A percentile compares a stretch with the other conserved stretches of the same genome.
These are phyloP conservation scores for Massariosphaeria phaeospora DNA, from an alignment of 495 filamentous ascomycete species.

Conservation along the genomic window DNA sequence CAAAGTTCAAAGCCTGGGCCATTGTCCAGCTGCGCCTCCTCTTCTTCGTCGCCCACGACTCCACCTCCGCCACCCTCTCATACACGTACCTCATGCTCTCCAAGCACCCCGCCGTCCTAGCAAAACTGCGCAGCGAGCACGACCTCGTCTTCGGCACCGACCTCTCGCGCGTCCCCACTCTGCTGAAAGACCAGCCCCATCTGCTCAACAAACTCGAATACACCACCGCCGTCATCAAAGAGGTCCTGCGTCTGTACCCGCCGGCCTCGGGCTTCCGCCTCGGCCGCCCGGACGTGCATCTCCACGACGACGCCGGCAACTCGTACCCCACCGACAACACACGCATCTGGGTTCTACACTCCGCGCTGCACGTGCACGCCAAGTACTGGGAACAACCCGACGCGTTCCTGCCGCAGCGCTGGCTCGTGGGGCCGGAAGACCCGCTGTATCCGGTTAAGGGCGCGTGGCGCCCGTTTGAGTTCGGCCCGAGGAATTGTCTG, in stretches of 20 bases:
- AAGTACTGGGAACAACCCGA: background rate
- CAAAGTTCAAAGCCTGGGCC: background rate
- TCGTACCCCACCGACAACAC: slow-evolving; percentile 23
- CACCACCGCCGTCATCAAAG: slow-evolving; percentile 11
- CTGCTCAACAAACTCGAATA: slow-evolving; percentile 3
- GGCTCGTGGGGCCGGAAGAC: background rate
- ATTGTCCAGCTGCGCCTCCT: slow-evolving; percentile 30
- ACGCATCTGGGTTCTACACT: slow-evolving; percentile 16
- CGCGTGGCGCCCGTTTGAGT: slow-evolving; percentile 7
- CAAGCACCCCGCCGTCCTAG: slow-evolving; percentile 38
- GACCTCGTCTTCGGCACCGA: slow-evolving; percentile 1
- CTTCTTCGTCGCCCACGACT: slow-evolving; percentile 49
- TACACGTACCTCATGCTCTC: slow-evolving; percentile 48
- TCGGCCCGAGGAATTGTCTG: slow-evolving; percentile 50
- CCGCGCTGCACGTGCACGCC: slow-evolving; percentile 17
- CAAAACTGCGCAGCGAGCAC: background rate
- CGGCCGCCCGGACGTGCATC: slow-evolving; percentile 16
- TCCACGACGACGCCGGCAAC: slow-evolving; percentile 27
- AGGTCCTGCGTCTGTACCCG: slow-evolving; percentile 7
- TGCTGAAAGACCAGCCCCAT: background rate
- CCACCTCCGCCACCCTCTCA: slow-evolving; percentile 41
- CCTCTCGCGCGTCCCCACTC: background rate
- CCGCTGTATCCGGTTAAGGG: background rate
- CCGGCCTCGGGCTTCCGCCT: slow-evolving; percentile 1
- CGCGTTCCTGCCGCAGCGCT: slow-evolving; percentile 12